Base-by-base conservation (phyloP, 768 basidiomycete species). In the Collybia sordida region DNA sequence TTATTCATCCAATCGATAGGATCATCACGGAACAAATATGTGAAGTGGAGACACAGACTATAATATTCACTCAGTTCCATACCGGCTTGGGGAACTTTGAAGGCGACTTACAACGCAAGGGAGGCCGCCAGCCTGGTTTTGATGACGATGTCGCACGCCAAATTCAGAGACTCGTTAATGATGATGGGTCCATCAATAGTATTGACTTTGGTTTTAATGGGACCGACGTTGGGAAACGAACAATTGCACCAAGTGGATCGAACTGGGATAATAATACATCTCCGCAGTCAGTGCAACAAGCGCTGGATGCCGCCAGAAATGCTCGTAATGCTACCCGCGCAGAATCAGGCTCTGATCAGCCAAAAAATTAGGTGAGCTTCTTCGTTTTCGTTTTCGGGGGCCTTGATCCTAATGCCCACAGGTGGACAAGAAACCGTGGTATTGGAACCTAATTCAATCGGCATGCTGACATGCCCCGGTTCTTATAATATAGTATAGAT, bases 41-140 rank as follows among this genome's bases (percentile, higher is more conserved):
- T 58, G 74, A 78, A 43, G 76, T 78, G 34, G 78, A 80, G 52
- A 67, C 70, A 21, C 78, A 80, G 54, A 68, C 66, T 45, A 66
- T 74, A 50, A 62, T 71, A 45, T 71, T 75, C 54, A 63, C 73
- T 46, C 74, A 76, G 59, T 73, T 68, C 65, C 64, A 66, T 52
- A 57, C 67, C 14, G 64, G 69, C 55, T 50, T 76, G 49, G 58
- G 63, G 52, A 53, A 64, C 53, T 77, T 75, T 67, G 64, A 61
- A 49, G 58, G 64, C 45, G 75, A 77, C 56, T 57, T 76, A 55
- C 61, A 65, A 37, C 73, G 68, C 55, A 54, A 59, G 49, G 71
- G 72, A 17, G 66, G 67, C 34, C 64, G 59, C 50, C 61, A 63
- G 19, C 68, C 69, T 40, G 72, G 72, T 50, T 75, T 65, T 50